Conservation (phyloP, 176 grass and related monocot genomes). For the Carex kokanica region DNA sequence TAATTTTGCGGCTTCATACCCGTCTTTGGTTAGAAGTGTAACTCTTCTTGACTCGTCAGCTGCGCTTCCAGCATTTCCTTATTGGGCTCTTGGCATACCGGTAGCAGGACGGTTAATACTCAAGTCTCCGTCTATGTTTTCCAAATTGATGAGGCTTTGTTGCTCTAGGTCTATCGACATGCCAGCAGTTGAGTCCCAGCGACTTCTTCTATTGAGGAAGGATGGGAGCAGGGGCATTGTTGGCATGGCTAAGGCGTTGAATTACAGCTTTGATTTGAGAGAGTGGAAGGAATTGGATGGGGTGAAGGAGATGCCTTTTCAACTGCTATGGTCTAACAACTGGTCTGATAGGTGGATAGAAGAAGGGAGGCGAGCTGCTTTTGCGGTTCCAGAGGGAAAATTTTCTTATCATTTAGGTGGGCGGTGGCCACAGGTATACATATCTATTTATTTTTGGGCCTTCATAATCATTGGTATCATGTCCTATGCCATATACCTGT, state of each 20-base stretch:
- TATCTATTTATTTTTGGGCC: background rate
- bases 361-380: constrained; percentile 47
- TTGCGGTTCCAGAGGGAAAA: constrained; percentile 41
- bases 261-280: constrained; percentile 75
- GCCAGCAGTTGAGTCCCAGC: constrained; percentile 40
- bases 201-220: constrained; percentile 37
- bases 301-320: constrained; percentile 46
- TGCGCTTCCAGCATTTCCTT: constrained; percentile 54
- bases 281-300: constrained; percentile 50
- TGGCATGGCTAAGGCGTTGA: constrained; percentile 54
- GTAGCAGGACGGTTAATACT: constrained; percentile 47
- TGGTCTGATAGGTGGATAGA: constrained; percentile 90
- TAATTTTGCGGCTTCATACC: constrained; percentile 43
- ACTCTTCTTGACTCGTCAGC: constrained; percentile 56
- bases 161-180: constrained; percentile 45
- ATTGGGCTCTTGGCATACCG: constrained; percentile 49
- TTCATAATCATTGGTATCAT: background rate
- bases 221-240: constrained; percentile 41
- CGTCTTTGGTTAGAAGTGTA: constrained; percentile 40
- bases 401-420: constrained; percentile 72
- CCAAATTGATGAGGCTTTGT: constrained; percentile 56
- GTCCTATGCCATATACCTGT: background rate
- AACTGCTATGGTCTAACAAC: constrained; percentile 69
- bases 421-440: constrained; percentile 73
- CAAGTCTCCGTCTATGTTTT: constrained; percentile 47